phyloP scores from a whole-genome alignment of 1,284 basidiomycete species.

The Fomitopsis betulina region DNA sequence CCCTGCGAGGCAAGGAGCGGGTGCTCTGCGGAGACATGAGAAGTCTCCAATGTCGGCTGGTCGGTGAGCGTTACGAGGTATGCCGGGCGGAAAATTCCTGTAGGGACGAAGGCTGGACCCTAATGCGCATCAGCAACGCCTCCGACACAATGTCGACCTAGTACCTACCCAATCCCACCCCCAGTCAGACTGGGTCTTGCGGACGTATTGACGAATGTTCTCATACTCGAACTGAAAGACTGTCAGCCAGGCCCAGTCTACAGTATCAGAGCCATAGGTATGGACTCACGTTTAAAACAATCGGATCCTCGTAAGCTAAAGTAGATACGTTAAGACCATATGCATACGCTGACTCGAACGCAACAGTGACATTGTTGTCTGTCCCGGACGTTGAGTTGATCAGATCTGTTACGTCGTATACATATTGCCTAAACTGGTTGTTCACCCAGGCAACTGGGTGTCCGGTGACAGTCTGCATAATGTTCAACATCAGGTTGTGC shows the following conservation, averaged over 20 bases:
- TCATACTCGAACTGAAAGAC: constrained; percentile 41
- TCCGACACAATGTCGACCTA: background rate
- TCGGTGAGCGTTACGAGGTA: constrained; percentile 40
- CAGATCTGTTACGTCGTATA: constrained; percentile 47
- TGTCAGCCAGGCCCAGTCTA: background rate
- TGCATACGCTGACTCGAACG: constrained; percentile 48
- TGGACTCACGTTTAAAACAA: constrained; percentile 24
- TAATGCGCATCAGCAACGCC: constrained; percentile 14
- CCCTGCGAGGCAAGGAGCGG: constrained; percentile 22
- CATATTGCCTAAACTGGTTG: constrained; percentile 55
- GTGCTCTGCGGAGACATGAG: constrained; percentile 11
- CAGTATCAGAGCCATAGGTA: too few relatives aligned
- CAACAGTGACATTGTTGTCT: constrained; percentile 43
- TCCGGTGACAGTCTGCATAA: constrained; percentile 41
- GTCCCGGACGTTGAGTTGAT: constrained; percentile 26
- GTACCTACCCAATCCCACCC: constrained; percentile 53
- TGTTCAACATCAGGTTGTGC: background rate
- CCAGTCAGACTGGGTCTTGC: constrained; percentile 53
- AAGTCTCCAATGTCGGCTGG: constrained; percentile 11
- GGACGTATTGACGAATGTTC: constrained; percentile 42
- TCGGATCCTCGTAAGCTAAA: constrained; percentile 41
- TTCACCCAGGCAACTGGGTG: constrained; percentile 53
- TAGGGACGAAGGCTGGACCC: constrained; percentile 56
- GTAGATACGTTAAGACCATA: constrained; percentile 51
- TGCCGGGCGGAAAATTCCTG: constrained; percentile 50